A percentile compares a stretch with the other conserved stretches of the same genome.
Evolutionary conservation across 495 filamentous ascomycete species (phyloP).

Genomic region (Delitschia confertaspora): DNA sequence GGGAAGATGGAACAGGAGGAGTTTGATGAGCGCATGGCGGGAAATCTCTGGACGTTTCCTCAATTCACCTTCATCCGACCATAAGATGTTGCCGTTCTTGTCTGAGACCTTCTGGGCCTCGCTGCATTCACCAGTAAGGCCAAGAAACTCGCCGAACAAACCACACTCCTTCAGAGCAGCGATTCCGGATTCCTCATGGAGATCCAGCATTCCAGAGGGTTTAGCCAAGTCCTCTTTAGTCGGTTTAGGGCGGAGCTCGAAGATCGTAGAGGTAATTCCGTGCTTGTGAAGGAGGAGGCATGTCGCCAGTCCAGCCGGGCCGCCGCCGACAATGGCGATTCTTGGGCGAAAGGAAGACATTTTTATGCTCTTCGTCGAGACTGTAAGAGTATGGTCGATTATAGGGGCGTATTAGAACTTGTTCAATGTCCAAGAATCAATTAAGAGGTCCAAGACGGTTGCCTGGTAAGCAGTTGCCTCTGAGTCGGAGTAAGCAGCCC

Average conservation of each 20-base stretch:
- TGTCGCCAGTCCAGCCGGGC: slow-evolving; percentile 21
- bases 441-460: too few relatives aligned
- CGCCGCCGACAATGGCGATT: slow-evolving; percentile 27
- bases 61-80: slow-evolving; percentile 29
- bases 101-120: slow-evolving; percentile 35
- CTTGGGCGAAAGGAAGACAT: slow-evolving; percentile 4
- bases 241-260: slow-evolving; percentile 42
- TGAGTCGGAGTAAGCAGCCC: too few relatives aligned
- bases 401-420: too few relatives aligned
- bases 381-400: too few relatives aligned
- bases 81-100: slow-evolving; percentile 37
- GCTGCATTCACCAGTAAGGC: slow-evolving; percentile 31
- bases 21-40: slow-evolving; percentile 31
- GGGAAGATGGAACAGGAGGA: slow-evolving; percentile 38
- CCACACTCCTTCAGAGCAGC: slow-evolving; percentile 43
- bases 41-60: slow-evolving; percentile 43
- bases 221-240: slow-evolving; percentile 10
- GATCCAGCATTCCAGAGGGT: slow-evolving; percentile 45
- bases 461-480: too few relatives aligned
- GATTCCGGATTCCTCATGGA: slow-evolving; percentile 46
- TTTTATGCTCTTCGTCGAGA: too few relatives aligned
- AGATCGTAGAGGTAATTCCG: slow-evolving; percentile 42
- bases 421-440: too few relatives aligned
- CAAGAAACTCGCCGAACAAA: slow-evolving; percentile 41
- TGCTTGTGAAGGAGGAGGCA: slow-evolving; percentile 22